Evolutionary conservation across 2,329 filamentous ascomycete species (phyloP), one percentile per base, ranked within the genome.

Genomic region (Calonectria leucothoes): DNA sequence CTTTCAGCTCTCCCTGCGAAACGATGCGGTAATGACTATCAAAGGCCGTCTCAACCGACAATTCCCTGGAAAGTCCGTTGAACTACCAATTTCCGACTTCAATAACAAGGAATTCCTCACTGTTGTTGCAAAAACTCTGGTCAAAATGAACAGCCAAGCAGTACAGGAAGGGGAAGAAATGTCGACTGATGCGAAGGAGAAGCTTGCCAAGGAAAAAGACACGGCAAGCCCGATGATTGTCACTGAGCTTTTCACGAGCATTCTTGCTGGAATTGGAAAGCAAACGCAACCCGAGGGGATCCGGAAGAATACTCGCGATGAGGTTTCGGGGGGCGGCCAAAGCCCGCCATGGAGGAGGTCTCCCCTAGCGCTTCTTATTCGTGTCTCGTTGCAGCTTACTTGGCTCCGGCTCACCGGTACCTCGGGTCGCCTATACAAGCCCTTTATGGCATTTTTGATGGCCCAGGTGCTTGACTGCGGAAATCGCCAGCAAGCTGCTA

Each of bases 301-400:
- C 12, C 80, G 74, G 49, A 92, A 92, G 71, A 82, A 87, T 25
- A 89, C 87, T 0, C 87, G 88, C 0, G 89, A 92, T 39, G 89
- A 92, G 17, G 85, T 91, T 1, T 70, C 89, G 12, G 91, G 84
- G 83, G 59, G 71, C 1, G 61, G 65, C 14, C 49, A 66, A 6
- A n/a, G n/a, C n/a, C 63, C 76, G 1, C 78, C 80, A 0, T 92
- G 90, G 90, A 82, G 86, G 14, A 81, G 88, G 55, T 91, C 89
- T 15, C 83, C 90, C 0, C 71, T 88, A 0, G 93, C 90, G 90
- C 82, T 92, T 0, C 82, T 91, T 0, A 69, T 92, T 3, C 88
- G 90, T 0, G 89, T 91, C 0, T 79, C 84, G 0, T 73, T 91
- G 3, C 89, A 92, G 66, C 75, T 85, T 2, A 72, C 76, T 2